Percentiles rank a stretch among this genome's conserved stretches.
Conservation (phyloP, 2,329 filamentous ascomycete genomes). For the Aspergillus bombycis region DNA sequence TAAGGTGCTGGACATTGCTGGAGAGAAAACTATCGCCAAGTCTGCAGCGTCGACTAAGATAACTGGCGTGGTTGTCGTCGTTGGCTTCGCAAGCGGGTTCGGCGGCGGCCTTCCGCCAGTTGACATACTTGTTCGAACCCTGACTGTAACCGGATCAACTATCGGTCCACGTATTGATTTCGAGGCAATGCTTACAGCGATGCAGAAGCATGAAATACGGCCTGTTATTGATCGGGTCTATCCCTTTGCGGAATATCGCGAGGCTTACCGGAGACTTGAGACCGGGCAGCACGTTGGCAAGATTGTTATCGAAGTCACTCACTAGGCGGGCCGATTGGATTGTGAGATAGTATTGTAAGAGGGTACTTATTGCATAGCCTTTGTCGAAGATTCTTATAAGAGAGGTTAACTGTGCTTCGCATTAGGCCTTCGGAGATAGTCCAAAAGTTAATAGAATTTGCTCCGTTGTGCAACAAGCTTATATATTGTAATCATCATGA, state of each 20-base stretch:
- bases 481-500: too few species aligned
- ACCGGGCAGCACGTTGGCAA: not conserved
- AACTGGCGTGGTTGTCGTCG: not conserved
- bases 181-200: not conserved
- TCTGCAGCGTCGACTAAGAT: not conserved
- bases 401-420: too few species aligned
- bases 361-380: too few species aligned
- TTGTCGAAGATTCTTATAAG: too few species aligned
- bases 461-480: too few species aligned
- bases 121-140: not conserved
- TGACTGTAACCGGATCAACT: not conserved
- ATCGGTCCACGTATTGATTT: not conserved
- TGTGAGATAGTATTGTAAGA: too few species aligned
- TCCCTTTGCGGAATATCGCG: not conserved
- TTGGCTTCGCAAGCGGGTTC: not conserved
- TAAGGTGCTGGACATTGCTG: not conserved
- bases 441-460: too few species aligned
- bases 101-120: not conserved
- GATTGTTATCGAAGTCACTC: not conserved
- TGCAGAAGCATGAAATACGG: not conserved
- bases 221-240: not conserved
- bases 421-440: too few species aligned
- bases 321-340: too few species aligned
- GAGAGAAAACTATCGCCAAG: not conserved
- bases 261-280: not conserved